phyloP scores from a whole-genome alignment of 208 protist species.

The Crithidia sp. region DNA sequence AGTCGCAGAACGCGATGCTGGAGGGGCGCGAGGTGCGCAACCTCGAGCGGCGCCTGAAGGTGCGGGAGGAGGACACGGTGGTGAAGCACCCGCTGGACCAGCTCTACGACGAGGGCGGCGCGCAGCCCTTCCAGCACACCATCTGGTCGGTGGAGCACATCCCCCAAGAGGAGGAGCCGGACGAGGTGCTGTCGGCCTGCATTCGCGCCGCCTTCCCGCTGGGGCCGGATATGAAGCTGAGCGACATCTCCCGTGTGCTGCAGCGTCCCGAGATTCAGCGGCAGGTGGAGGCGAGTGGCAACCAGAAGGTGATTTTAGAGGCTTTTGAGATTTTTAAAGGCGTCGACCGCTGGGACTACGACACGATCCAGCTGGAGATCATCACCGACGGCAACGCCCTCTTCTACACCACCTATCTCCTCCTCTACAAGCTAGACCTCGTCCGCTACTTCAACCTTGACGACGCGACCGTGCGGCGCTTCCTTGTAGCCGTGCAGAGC shows the following conservation, averaged over 20 bases:
- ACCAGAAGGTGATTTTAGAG: constrained; percentile 60
- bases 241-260: constrained; percentile 60
- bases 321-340: constrained; percentile 86
- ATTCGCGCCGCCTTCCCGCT: constrained; percentile 82
- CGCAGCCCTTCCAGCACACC: constrained; percentile 85
- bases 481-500: constrained; percentile 83
- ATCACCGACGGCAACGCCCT: constrained; percentile 89
- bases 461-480: constrained; percentile 80
- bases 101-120: constrained; percentile 86
- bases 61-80: constrained; percentile 35
- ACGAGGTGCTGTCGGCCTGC: constrained; percentile 60
- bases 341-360: constrained; percentile 90
- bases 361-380: constrained; percentile 87
- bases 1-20: constrained; percentile 59
- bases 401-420: constrained; percentile 85
- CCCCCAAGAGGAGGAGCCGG: constrained; percentile 73
- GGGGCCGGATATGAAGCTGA: constrained; percentile 37
- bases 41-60: constrained; percentile 62
- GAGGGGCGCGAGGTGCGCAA: constrained; percentile 59
- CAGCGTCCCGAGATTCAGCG: constrained; percentile 60
- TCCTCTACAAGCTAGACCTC: constrained; percentile 90
- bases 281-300: constrained; percentile 51
- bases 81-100: constrained; percentile 78
- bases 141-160: constrained; percentile 65
- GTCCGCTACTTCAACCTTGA: constrained; percentile 86